These are phyloP conservation scores for Neurospora africana DNA, from an alignment of 495 filamentous ascomycete species.

Conservation along the genomic window DNA sequence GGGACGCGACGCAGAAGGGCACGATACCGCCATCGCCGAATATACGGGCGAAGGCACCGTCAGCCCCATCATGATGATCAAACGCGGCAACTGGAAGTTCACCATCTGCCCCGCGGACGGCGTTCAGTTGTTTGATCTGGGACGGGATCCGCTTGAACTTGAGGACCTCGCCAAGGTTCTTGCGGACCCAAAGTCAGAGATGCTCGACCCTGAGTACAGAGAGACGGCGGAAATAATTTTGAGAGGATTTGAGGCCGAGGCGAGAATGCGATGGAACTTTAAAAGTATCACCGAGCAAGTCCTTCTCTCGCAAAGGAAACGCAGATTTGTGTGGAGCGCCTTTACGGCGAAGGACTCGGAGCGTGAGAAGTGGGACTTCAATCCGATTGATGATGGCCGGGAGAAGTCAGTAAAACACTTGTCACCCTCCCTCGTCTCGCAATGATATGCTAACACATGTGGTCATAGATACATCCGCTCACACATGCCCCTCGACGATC, in stretches of 20 bases:
- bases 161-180: constrained; percentile 51
- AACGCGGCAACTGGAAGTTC: constrained; percentile 72
- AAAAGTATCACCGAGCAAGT: constrained; percentile 58
- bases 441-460: neutral
- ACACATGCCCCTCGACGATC: constrained; percentile 56
- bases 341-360: constrained; percentile 32
- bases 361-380: constrained; percentile 54
- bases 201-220: neutral
- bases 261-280: constrained; percentile 61
- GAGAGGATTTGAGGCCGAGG: constrained; percentile 55
- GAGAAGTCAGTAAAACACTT: constrained; percentile 46
- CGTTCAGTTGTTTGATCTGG: constrained; percentile 67
- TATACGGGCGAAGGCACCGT: constrained; percentile 85
- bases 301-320: constrained; percentile 56
- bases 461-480: constrained; percentile 51
- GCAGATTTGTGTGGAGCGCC: constrained; percentile 63
- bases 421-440: neutral
- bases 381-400: constrained; percentile 60
- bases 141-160: constrained; percentile 61
- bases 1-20: constrained; percentile 38
- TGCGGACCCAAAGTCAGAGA: constrained; percentile 10
- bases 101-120: constrained; percentile 71
- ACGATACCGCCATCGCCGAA: constrained; percentile 74
- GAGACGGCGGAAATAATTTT: constrained; percentile 37
- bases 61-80: constrained; percentile 84